phyloP scores from a whole-genome alignment of 2,329 filamentous ascomycete genomes.

The Microdochium bolleyi region DNA sequence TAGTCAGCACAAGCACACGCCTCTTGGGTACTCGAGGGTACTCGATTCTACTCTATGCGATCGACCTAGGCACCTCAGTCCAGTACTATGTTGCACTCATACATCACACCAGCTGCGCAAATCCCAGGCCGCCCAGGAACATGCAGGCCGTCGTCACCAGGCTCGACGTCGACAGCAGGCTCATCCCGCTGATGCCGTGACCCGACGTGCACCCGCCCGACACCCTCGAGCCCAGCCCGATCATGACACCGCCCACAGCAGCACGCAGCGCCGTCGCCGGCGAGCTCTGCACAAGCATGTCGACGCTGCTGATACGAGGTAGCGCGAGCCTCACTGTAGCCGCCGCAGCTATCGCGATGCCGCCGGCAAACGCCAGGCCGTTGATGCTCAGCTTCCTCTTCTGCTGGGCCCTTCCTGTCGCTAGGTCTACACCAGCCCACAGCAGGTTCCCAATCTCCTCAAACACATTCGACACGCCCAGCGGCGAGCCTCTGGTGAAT shows the following conservation, averaged over 20 bases:
- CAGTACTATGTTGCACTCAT: no score
- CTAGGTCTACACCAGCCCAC: constrained; percentile 25
- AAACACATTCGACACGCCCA: constrained; percentile 55
- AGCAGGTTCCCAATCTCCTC: constrained; percentile 52
- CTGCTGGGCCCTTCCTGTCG: background rate
- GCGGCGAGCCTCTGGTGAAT: constrained; percentile 38
- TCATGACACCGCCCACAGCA: constrained; percentile 43
- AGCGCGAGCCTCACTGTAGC: constrained; percentile 24
- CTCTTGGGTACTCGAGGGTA: no score
- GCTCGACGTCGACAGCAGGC: constrained; percentile 53
- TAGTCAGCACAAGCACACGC: no score
- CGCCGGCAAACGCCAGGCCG: constrained; percentile 43
- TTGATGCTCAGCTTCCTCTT: constrained; percentile 18
- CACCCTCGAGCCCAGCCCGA: constrained; percentile 52
- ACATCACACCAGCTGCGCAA: background rate
- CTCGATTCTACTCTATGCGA: no score
- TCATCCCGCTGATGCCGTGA: constrained; percentile 61
- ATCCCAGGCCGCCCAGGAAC: constrained; percentile 42
- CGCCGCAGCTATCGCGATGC: constrained; percentile 39
- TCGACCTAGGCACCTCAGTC: no score
- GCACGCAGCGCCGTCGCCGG: constrained; percentile 28
- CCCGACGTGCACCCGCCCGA: constrained; percentile 62
- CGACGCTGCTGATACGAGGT: constrained; percentile 12
- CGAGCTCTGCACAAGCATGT: constrained; percentile 9
- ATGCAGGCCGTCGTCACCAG: constrained; percentile 51